Conservation (phyloP, 2,329 filamentous ascomycete species). For the Didymella arachidicola region DNA sequence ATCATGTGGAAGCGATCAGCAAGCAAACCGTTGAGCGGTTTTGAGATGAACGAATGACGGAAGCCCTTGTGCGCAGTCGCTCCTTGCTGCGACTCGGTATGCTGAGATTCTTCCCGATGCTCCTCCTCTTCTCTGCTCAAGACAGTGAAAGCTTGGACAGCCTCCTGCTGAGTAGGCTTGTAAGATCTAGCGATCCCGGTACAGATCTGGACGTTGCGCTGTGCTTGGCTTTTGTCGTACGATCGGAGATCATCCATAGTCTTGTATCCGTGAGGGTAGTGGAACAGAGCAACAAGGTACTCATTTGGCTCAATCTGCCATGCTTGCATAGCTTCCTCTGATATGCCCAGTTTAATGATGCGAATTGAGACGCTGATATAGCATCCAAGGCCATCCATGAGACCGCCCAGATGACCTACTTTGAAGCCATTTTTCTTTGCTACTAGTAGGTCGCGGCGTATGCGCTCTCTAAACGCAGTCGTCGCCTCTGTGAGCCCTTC, state of each 20-base stretch:
- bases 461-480: slow-evolving; percentile 45
- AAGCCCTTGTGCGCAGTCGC: slow-evolving; percentile 48
- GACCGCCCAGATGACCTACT: slow-evolving; percentile 67
- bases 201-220: slow-evolving; percentile 63
- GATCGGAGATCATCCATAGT: slow-evolving; percentile 63
- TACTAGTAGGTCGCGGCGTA: slow-evolving; percentile 67
- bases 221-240: slow-evolving; percentile 48
- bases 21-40: slow-evolving; percentile 73
- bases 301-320: slow-evolving; percentile 74
- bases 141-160: slow-evolving; percentile 60
- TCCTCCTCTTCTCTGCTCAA: slow-evolving; percentile 45
- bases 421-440: slow-evolving; percentile 73
- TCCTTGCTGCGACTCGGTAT: slow-evolving; percentile 28
- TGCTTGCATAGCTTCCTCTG: slow-evolving; percentile 75
- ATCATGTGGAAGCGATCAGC: slow-evolving; percentile 70
- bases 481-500: slow-evolving; percentile 34
- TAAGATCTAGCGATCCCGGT: slow-evolving; percentile 75
- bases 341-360: slow-evolving; percentile 73
- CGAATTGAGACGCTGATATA: slow-evolving; percentile 74
- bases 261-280: slow-evolving; percentile 69
- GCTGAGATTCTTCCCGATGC: slow-evolving; percentile 32
- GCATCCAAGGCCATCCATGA: slow-evolving; percentile 57
- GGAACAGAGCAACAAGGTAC: slow-evolving; percentile 77
- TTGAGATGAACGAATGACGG: slow-evolving; percentile 72
- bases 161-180: slow-evolving; percentile 70